phyloP scores from a whole-genome alignment of 176 grass and related monocot species.

The Tillandsia leiboldiana region DNA sequence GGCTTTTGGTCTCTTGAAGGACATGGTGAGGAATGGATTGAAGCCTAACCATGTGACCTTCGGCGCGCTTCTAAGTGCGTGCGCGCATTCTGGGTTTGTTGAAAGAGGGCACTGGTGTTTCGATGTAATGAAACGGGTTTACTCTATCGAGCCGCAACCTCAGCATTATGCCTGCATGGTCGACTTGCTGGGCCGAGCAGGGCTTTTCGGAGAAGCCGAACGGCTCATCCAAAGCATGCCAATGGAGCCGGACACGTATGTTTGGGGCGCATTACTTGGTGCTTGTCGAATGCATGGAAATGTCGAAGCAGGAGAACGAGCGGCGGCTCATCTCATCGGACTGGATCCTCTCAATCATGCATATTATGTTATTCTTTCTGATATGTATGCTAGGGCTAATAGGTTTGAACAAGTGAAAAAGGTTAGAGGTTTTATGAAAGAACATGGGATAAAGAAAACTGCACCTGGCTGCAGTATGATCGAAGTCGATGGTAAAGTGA shows the following conservation, averaged over 20 bases:
- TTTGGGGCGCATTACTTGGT: slow-evolving; percentile 19
- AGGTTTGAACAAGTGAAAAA: slow-evolving; percentile 10
- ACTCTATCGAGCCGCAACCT: slow-evolving; percentile 7
- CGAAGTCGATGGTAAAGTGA: background rate
- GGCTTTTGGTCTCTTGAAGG: slow-evolving; percentile 6
- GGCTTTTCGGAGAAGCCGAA: slow-evolving; percentile 10
- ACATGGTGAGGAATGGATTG: slow-evolving; percentile 1
- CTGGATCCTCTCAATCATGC: slow-evolving; percentile 14
- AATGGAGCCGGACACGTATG: slow-evolving; percentile 9
- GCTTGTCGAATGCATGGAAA: slow-evolving; percentile 18
- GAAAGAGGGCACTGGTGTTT: slow-evolving; percentile 9
- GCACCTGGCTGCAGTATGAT: slow-evolving; percentile 10
- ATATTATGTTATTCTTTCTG: slow-evolving; percentile 10
- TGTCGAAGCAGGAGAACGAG: slow-evolving; percentile 9
- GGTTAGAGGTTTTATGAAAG: slow-evolving; percentile 11
- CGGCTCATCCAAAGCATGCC: slow-evolving; percentile 9
- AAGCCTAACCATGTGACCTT: slow-evolving; percentile 10
- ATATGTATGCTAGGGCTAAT: slow-evolving; percentile 16
- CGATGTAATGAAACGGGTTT: slow-evolving; percentile 3
- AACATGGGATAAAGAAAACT: slow-evolving; percentile 10
- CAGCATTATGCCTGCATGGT: slow-evolving; percentile 21
- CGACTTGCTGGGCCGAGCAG: slow-evolving; percentile 12
- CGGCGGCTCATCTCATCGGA: slow-evolving; percentile 3
- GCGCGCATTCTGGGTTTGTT: background rate
- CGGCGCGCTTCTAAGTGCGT: slow-evolving; percentile 17